A percentile compares a stretch with the other conserved stretches of the same genome.
phyloP scores from a whole-genome alignment of 306 rosid genomes.

The Boehmeria nivea region DNA sequence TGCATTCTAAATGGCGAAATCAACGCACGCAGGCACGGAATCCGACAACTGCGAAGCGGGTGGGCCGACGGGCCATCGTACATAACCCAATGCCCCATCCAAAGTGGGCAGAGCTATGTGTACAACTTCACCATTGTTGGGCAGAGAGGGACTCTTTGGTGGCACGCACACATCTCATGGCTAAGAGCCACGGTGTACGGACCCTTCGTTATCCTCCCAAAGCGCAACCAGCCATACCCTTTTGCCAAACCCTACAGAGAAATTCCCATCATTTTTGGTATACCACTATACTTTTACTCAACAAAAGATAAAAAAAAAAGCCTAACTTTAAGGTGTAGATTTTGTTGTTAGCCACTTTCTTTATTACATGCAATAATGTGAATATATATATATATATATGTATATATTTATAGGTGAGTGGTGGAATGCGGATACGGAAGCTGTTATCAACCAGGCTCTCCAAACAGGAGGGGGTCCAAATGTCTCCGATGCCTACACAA shows the following conservation, averaged over 20 bases:
- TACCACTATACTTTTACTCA: neutral
- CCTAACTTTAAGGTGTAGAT: neutral
- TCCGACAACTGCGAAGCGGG: constrained; percentile 53
- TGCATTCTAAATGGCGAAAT: no score
- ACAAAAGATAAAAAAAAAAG: no score
- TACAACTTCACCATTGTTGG: constrained; percentile 66
- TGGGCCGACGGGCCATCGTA: constrained; percentile 74
- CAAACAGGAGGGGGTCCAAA: constrained; percentile 62
- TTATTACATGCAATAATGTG: neutral
- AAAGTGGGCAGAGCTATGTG: constrained; percentile 46
- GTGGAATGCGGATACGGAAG: constrained; percentile 68
- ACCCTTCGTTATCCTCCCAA: constrained; percentile 55
- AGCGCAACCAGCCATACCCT: constrained; percentile 45
- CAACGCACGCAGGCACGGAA: constrained; percentile 53
- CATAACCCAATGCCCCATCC: constrained; percentile 72
- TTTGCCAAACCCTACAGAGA: constrained; percentile 50
- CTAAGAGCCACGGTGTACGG: constrained; percentile 63
- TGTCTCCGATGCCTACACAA: constrained; percentile 67
- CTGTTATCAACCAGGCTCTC: constrained; percentile 57
- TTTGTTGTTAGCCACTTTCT: neutral
- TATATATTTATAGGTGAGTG: constrained; percentile 46
- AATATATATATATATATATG: neutral
- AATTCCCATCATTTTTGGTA: constrained; percentile 61
- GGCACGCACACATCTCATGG: constrained; percentile 74
- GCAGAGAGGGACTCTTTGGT: constrained; percentile 63